Evolutionary conservation across 495 filamentous ascomycete species (phyloP).

Genomic region (Bombardia bombarda): DNA sequence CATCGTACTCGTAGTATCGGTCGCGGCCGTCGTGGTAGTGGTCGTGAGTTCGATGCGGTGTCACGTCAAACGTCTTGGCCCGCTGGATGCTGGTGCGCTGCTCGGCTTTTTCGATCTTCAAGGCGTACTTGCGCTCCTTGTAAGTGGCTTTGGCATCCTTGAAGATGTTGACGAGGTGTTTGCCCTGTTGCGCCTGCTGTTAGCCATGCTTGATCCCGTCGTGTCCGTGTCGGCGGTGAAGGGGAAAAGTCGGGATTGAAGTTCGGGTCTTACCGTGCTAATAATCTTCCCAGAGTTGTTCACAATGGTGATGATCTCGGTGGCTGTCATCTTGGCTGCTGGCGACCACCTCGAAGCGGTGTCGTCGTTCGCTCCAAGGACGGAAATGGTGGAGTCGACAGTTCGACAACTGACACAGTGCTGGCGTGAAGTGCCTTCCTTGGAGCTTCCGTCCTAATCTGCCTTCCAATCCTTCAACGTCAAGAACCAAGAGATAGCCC

Average conservation of each 20-base stretch:
- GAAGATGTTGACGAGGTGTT: slow-evolving; percentile 78
- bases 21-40: slow-evolving; percentile 14
- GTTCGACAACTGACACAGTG: too few species aligned
- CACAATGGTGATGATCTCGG: slow-evolving; percentile 78
- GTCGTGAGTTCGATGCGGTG: slow-evolving; percentile 8
- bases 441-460: too few species aligned
- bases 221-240: slow-evolving; percentile 3
- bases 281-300: slow-evolving; percentile 91
- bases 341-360: too few species aligned
- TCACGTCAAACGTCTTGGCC: slow-evolving; percentile 34
- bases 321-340: slow-evolving; percentile 37
- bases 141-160: slow-evolving; percentile 83
- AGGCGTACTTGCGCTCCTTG: slow-evolving; percentile 69
- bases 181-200: slow-evolving; percentile 49
- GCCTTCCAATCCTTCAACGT: too few species aligned
- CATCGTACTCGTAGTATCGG: slow-evolving; percentile 12
- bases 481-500: too few species aligned
- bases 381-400: too few species aligned
- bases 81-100: slow-evolving; percentile 38
- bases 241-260: not conserved
- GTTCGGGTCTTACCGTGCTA: slow-evolving; percentile 61
- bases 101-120: slow-evolving; percentile 60
- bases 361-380: too few species aligned
- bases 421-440: too few species aligned
- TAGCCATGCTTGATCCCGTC: not conserved